These are phyloP conservation scores for Pseudoturritis turrita DNA, from an alignment of 345 rosid genomes.

Conservation along the genomic window DNA sequence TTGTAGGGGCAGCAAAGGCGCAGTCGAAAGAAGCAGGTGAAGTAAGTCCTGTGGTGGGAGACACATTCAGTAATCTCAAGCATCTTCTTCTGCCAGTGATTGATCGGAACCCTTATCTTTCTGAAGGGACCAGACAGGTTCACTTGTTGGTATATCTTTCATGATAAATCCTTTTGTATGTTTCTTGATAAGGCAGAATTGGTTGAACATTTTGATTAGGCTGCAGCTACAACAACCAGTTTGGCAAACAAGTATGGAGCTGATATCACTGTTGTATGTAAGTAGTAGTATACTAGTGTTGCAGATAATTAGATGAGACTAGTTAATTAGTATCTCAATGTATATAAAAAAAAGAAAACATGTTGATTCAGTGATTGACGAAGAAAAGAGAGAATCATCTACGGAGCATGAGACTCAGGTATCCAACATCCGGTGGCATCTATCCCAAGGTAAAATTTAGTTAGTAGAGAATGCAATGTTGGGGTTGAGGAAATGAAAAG, in stretches of 20 bases:
- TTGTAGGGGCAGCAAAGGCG: conserved; percentile 49
- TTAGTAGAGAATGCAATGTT: no score
- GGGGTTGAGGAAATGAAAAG: no score
- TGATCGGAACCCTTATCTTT: conserved; percentile 77
- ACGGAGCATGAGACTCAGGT: conserved; percentile 80
- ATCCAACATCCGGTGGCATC: conserved; percentile 89
- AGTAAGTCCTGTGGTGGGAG: conserved; percentile 47
- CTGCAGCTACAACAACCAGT: conserved; percentile 80
- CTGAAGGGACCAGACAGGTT: conserved; percentile 96
- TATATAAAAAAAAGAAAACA: no score
- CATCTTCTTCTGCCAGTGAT: conserved; percentile 84
- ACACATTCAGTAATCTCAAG: conserved; percentile 54
- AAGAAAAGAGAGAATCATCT: conserved; percentile 63
- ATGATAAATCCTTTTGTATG: no score
- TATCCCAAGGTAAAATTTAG: conserved; percentile 67
- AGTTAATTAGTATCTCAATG: no score
- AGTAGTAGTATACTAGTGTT: no score
- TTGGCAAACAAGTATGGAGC: conserved; percentile 90
- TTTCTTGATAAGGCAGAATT: no score
- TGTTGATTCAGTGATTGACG: conserved; percentile 72
- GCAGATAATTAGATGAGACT: no score
- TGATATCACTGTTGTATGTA: conserved; percentile 86
- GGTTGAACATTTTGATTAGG: conserved; percentile 36
- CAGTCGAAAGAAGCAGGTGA: conserved; percentile 48
- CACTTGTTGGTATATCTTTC: no score